Base-by-base conservation (phyloP, 805 yeast species). In the Blastobotrys mokoenaii region DNA sequence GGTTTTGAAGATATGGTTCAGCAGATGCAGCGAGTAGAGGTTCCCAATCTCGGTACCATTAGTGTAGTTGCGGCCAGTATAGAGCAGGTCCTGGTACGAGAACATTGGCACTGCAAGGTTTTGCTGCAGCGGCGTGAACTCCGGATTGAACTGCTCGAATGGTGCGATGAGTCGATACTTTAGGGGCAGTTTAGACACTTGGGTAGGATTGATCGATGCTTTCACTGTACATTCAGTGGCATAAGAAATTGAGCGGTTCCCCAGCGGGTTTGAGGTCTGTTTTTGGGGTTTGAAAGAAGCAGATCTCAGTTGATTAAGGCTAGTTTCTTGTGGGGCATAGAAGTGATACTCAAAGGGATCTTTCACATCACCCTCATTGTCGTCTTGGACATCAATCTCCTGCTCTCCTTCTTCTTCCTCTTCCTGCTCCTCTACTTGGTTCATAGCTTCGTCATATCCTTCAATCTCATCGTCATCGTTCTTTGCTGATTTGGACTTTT, bases 331-430 rank as follows among this genome's bases (percentile, higher is more conserved):
- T 0, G 74, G 67, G 16, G 68, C 64, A 40, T 80, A 82, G 62
- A 83, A 89, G 61, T 89, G 97, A 10, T 65, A 57, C 49, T 84
- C 84, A 54, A 84, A 88, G 0, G 95, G 85, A 64, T 90, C 96
- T 6, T 63, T 59, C 9, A 52, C 44, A 40, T 66, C 69, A 3
- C 63, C 69, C 14, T 66, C 71, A 40, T 63, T 62, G 14, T 64
- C 71, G 40, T 63, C 65, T 18, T 66, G 72, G 10, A 65, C 71
- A 5, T 58, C 71, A 3, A 53, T 68, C 32, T 70, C 62, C 22
- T 45, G 63, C 30, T 45, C 53, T 2, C 48, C 52, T 18, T 51
- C 60, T 3, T 51, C 57, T 9, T 33, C 48, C 27, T 49, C 56
- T 5, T 55, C 60, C 41, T 36, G 49, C 15, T 44, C 53, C 31